Conservation (phyloP, 192 early-diverging fungal species). For the Rhizophagus prolifer region DNA sequence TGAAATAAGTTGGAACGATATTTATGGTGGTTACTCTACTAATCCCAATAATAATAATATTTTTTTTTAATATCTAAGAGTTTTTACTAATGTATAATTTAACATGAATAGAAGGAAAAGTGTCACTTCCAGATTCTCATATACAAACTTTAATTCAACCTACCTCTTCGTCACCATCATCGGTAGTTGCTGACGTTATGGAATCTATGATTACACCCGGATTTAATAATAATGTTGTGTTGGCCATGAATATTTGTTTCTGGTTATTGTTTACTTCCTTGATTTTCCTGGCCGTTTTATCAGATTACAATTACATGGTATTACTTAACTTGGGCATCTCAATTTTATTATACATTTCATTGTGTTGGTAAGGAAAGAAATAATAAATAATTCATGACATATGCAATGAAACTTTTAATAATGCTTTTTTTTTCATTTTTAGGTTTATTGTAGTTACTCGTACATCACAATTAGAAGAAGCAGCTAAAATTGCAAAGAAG, state of each 20-base stretch:
- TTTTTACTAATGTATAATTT: background rate
- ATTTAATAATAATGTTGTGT: conserved; percentile 25
- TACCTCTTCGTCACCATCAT: conserved; percentile 10
- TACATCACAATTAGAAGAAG: conserved; percentile 12
- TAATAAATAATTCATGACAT: background rate
- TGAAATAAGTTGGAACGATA: background rate
- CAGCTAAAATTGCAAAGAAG: background rate
- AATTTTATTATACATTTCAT: conserved; percentile 1
- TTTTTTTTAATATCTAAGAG: background rate
- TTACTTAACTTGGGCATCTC: background rate
- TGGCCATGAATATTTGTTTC: conserved; percentile 12
- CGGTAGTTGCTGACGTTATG: conserved; percentile 9
- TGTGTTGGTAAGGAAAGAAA: conserved; percentile 2
- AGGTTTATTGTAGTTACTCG: conserved; percentile 6
- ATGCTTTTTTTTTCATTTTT: background rate
- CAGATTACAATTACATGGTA: conserved; percentile 4
- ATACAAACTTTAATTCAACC: conserved; percentile 21
- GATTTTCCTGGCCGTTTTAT: background rate
- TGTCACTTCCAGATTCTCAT: background rate
- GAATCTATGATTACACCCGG: conserved; percentile 24
- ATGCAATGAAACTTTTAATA: too few relatives aligned
- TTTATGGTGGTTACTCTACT: background rate
- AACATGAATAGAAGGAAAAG: background rate
- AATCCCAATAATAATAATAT: too few relatives aligned
- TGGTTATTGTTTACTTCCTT: background rate